Evolutionary conservation across 148 eudicot species (phyloP).

Genomic region (Dysphania ambrosioides): DNA sequence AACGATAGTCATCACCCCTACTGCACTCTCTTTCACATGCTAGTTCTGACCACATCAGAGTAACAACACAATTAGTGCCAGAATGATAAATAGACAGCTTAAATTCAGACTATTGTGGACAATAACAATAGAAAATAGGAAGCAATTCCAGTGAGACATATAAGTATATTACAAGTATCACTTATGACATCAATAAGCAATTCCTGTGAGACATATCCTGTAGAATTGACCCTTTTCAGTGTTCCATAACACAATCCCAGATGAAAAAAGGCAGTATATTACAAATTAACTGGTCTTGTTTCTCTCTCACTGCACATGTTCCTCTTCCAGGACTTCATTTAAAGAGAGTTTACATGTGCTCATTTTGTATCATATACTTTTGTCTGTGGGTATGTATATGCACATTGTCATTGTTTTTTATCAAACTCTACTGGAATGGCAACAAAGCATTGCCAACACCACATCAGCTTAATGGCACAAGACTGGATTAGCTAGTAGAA

Average conservation of each 20-base stretch:
- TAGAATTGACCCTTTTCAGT: background rate
- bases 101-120: background rate
- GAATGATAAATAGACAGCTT: background rate
- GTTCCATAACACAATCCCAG: background rate
- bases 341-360: background rate
- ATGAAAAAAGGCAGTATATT: background rate
- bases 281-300: background rate
- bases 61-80: background rate
- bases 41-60: constrained; percentile 38
- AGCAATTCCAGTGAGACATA: too few species aligned
- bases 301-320: background rate
- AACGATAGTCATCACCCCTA: constrained; percentile 96
- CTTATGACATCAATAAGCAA: background rate
- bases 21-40: constrained; percentile 97
- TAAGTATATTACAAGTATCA: too few species aligned
- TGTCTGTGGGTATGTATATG: background rate
- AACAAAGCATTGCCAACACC: background rate
- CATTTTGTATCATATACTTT: background rate
- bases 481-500: background rate
- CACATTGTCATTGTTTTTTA: background rate
- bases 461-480: background rate
- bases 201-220: background rate
- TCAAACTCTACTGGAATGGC: background rate
- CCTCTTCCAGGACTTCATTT: background rate
- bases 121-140: background rate